Percentiles rank a stretch among this genome's conserved stretches.
Evolutionary conservation across 768 basidiomycete genomes (phyloP).

Genomic region (Daedalea quercina): DNA sequence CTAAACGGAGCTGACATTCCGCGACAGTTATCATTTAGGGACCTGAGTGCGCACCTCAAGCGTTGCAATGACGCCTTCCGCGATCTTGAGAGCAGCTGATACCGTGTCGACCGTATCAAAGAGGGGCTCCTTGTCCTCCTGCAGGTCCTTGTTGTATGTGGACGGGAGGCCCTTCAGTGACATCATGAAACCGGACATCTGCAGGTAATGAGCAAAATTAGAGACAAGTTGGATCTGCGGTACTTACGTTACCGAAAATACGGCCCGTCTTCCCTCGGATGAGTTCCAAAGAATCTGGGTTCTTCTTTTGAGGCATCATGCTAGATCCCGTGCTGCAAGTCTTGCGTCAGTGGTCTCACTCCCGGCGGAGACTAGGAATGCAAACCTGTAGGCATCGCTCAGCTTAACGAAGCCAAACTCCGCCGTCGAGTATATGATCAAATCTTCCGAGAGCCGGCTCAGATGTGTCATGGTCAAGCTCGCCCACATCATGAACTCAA

Average conservation of each 20-base stretch:
- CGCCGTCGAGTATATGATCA: constrained; percentile 93
- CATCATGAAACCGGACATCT: constrained; percentile 98
- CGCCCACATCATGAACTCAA: constrained; percentile 96
- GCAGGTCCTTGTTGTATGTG: constrained; percentile 98
- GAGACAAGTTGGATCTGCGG: background rate
- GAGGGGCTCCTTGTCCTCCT: constrained; percentile 97
- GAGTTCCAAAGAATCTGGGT: constrained; percentile 93
- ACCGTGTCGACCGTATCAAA: constrained; percentile 92
- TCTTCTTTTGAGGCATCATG: constrained; percentile 99
- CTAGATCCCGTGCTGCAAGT: constrained; percentile 85
- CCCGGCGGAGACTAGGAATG: background rate
- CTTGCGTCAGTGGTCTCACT: constrained; percentile 2
- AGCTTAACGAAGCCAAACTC: constrained; percentile 97
- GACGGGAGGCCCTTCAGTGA: constrained; percentile 95
- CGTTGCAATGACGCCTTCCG: constrained; percentile 91
- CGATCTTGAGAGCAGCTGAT: constrained; percentile 82
- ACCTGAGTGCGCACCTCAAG: constrained; percentile 53
- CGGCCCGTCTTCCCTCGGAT: constrained; percentile 94
- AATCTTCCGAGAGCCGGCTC: constrained; percentile 91
- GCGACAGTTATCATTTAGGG: background rate
- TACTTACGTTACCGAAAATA: constrained; percentile 80
- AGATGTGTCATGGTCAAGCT: constrained; percentile 90
- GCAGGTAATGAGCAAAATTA: constrained; percentile 1
- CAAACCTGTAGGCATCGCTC: constrained; percentile 92
- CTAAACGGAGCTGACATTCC: constrained; percentile 30